Conservation (phyloP, 1,139 yeast genomes). For the Keqinozyma sinolaborantium region DNA sequence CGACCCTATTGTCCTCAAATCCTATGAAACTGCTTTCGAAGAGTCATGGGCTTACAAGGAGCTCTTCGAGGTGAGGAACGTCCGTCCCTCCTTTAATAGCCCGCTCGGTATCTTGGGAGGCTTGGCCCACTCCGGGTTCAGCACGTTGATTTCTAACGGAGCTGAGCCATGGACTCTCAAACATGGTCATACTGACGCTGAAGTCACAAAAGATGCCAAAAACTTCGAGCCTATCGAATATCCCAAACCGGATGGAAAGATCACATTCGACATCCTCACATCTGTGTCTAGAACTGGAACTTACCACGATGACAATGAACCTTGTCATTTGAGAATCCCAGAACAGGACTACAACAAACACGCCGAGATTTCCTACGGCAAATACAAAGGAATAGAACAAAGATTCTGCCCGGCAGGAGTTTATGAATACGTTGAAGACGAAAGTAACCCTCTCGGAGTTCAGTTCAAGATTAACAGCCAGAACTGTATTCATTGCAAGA, state of each 20-base stretch:
- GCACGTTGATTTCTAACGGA: conserved; percentile 75
- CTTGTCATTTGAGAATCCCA: conserved; percentile 80
- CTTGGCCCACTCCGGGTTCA: conserved; percentile 77
- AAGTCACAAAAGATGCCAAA: conserved; percentile 63
- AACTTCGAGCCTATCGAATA: conserved; percentile 70
- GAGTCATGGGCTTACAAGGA: conserved; percentile 86
- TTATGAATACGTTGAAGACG: conserved; percentile 83
- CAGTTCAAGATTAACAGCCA: conserved; percentile 91
- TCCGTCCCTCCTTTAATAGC: conserved; percentile 83
- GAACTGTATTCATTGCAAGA: conserved; percentile 96
- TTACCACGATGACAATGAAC: conserved; percentile 91
- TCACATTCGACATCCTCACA: conserved; percentile 87
- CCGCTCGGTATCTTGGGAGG: conserved; percentile 78
- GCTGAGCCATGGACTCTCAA: conserved; percentile 83
- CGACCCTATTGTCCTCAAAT: conserved; percentile 46
- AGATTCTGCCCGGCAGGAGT: conserved; percentile 98
- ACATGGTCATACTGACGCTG: conserved; percentile 70
- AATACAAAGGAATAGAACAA: conserved; percentile 80
- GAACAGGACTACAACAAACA: conserved; percentile 68
- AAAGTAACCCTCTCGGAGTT: conserved; percentile 56
- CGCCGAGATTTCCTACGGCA: conserved; percentile 65
- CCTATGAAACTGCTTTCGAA: conserved; percentile 63
- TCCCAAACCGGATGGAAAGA: conserved; percentile 89
- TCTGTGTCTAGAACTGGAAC: conserved; percentile 96
- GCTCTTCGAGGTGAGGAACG: conserved; percentile 76